Evolutionary conservation across 768 basidiomycete species (phyloP), one percentile per base, ranked within the genome.

Genomic region (Phanerodontia chrysosporium): DNA sequence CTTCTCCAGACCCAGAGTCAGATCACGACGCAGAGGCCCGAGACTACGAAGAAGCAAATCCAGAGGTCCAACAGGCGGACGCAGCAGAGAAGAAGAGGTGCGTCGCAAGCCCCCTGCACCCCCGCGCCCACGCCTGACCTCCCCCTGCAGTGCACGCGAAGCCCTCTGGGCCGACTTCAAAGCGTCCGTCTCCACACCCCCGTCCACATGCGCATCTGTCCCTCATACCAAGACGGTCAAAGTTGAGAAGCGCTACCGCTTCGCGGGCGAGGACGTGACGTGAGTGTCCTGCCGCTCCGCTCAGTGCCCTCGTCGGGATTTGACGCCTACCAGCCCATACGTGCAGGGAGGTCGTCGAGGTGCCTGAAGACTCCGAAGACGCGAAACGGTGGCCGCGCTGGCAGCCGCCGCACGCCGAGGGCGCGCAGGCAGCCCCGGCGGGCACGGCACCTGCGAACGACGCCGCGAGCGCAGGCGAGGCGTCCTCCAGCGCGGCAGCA

Each of bases 261-360:
- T 89, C 65, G 92, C 90, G 1, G 92, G 92, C 24, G 85, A 93
- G 60, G 81, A 86, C 30, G 76, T 87, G 48, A 73, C 78, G 92
- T 93, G 70, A 66, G 87, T 78, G 2, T n/a, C n/a, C 32, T 4
- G 14, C 45, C 24, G 49, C 21, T 35, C 8, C 55, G 21, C 18
- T 2, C 24, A 2, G 22, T 57, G 39, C 18, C 8, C 18, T 18
- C 39, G 39, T 51, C 28, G 14, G 55, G 30, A 57, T 44, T 60
- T 57, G 44, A 46, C 59, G 51, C 59, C 24, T 52, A 58, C 53
- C 13, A 51, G 55, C n/a, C n/a, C n/a, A 5, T 35, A 27, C 54
- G 56, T 51, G 28, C 69, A 93, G 92, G 52, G 86, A 92, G 69
- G 78, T 91, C 1, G 78, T 84, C 18, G 86, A 90, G 59, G 92